Conservation (phyloP, 2,329 filamentous ascomycete genomes). For the Colletotrichum truncatum region DNA sequence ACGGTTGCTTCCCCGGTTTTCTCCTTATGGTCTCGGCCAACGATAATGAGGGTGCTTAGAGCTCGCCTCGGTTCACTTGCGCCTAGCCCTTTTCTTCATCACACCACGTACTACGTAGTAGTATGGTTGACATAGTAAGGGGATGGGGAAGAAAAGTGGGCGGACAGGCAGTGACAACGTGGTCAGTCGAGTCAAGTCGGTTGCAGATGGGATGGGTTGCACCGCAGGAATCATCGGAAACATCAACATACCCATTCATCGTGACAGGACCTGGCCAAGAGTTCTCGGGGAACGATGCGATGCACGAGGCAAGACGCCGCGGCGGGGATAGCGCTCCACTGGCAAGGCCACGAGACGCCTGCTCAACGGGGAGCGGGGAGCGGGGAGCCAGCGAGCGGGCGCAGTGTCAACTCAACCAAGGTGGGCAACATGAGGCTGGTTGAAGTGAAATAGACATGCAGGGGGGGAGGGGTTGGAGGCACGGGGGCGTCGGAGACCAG, state of each 20-base stretch:
- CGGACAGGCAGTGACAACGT: neutral
- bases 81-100: neutral
- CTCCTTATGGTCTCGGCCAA: too few relatives aligned
- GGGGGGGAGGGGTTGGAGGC: neutral
- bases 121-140: too few relatives aligned
- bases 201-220: neutral
- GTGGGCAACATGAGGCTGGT: neutral
- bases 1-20: neutral
- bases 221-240: slow-evolving; percentile 14
- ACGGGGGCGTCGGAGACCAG: neutral
- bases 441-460: neutral
- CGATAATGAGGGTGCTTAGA: too few relatives aligned
- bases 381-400: slow-evolving; percentile 15
- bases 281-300: slow-evolving; percentile 13
- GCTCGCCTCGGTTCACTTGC: neutral
- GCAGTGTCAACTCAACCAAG: slow-evolving; percentile 3
- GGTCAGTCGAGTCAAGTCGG: neutral
- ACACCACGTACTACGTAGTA: neutral
- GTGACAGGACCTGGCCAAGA: slow-evolving; percentile 15
- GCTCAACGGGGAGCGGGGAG: slow-evolving; percentile 6
- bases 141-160: neutral
- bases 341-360: neutral
- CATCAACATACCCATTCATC: slow-evolving; percentile 1
- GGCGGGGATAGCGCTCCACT: neutral
- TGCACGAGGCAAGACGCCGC: neutral